Evolutionary conservation across 805 yeast genomes (phyloP), one percentile per base, ranked within the genome.

Genomic region (Yarrowia divulgata): DNA sequence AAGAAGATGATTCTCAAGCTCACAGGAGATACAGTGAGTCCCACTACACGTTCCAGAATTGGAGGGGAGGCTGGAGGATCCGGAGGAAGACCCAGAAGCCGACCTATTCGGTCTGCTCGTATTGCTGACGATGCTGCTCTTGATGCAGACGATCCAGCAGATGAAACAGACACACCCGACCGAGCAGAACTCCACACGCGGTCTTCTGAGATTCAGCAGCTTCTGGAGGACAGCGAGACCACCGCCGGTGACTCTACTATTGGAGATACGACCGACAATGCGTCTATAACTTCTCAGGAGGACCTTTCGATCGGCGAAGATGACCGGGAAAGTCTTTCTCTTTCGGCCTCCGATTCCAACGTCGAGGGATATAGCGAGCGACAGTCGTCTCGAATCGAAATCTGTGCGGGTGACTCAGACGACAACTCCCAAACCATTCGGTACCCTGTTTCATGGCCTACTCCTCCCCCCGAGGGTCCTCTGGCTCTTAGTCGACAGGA

Each of bases 391-490:
- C 50, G 66, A 2, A 34, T 60, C 13, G 66, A 60, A 8, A 60
- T 60, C 14, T 19, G 39, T 3, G 66, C 52, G 5, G 68, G 48
- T 3, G 55, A 63, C 46, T 48, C 55, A n/a, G 68, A 63, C 39
- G 68, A 63, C 46, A 63, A 49, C 57, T 48, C 68, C 13, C 55
- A 63, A 23, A 48, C 57, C 16, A 48, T 63, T 14, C 13, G 57
- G n/a, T 18, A 46, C 49, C 35, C 62, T 34, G 60, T 57, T 66
- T 49, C 55, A 18, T 34, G 72, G 72, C 57, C 72, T 73, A 52
- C 71, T 73, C 50, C 72, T 75, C 67, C 78, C 76, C 32, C 67
- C 54, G 35, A 69, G 73, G 48, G 71, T 69, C 23, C 50, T 7
- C 8, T 60, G 13, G 40, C 39, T 13, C 52, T 60, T 1, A 10